Evolutionary conservation across 176 grass and related monocot genomes (phyloP).

Genomic region (Echinochloa phyllopogon): DNA sequence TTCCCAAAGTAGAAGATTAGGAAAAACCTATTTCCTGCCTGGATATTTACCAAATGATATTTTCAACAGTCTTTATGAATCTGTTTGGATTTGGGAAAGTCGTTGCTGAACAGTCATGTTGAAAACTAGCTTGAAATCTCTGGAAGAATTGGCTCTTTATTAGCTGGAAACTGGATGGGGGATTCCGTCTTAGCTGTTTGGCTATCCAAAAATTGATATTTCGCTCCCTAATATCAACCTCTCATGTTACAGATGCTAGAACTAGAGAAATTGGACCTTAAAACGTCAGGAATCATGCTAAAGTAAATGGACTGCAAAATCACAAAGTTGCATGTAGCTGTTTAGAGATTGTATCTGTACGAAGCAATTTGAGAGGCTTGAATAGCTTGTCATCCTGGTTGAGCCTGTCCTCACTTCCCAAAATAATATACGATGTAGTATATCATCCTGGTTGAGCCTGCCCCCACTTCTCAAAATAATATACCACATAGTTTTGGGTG

Average conservation of each 20-base stretch:
- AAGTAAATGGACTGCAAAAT: slow-evolving; percentile 11
- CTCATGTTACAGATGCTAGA: neutral
- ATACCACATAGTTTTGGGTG: neutral
- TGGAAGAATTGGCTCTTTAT: neutral
- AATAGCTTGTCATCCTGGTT: slow-evolving; percentile 3
- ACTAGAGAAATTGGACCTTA: neutral
- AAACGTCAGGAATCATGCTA: neutral
- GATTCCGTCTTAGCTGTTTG: slow-evolving; percentile 7
- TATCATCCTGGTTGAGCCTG: slow-evolving; percentile 21
- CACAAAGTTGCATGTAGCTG: slow-evolving; percentile 5
- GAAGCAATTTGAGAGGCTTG: neutral
- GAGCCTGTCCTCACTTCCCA: neutral
- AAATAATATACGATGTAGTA: neutral
- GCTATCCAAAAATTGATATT: neutral
- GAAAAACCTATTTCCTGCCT: slow-evolving; percentile 23
- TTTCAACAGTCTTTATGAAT: slow-evolving; percentile 32
- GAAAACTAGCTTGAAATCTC: slow-evolving; percentile 29
- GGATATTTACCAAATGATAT: slow-evolving; percentile 22
- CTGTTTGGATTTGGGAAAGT: slow-evolving; percentile 26
- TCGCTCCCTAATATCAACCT: neutral
- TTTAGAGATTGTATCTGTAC: neutral
- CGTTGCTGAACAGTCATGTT: slow-evolving; percentile 1
- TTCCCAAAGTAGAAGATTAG: slow-evolving; percentile 4
- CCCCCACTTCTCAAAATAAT: neutral
- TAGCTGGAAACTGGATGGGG: neutral